Evolutionary conservation across 2,329 filamentous ascomycete genomes (phyloP), one percentile per base, ranked within the genome.

Genomic region (Trichothecium sympodiale): DNA sequence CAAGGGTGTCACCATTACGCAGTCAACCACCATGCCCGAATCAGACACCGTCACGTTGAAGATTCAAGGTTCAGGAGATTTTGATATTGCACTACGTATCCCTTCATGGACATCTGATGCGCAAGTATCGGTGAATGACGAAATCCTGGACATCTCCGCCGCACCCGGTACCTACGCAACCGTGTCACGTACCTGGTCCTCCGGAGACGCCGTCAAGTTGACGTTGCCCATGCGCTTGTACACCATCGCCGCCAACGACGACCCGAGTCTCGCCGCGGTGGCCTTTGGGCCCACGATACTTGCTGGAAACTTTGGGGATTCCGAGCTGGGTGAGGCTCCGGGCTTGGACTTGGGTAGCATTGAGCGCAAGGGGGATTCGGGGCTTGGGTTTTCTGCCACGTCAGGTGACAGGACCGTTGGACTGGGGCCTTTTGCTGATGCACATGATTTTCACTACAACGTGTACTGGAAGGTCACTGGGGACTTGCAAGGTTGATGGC

Each of bases 281-380:
- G 62, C 64, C 0, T 71, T 59, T 35, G 68, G 67, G 0, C 68
- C 65, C 0, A 56, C 59, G 0, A 47, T 70, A 4, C 43, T 71
- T 13, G 50, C 57, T 1, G 67, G 61, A 0, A 62, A 69, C 38
- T 69, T 70, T 36, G 64, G 64, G 1, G 47, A 48, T 13, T 34
- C 32, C 3, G 34, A 42, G 0, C 29, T 61, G 5, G 35, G 34
- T 5, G 33, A 39, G 3, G 43, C 50, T 3, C 60, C 61, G 1
- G 46, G 39, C 0, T 43, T 64, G 8, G 43, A 50, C 12, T 27
- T 63, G 14, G 41, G 37, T 1, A 53, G 47, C 4, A 38, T 61
- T 2, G 45, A 45, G 38, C 45, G 45, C 16, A 47, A 38, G 7
- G 45, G 46, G 0, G 35, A 29, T 4, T 39, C 38, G 0, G 44